A percentile compares a stretch with the other conserved stretches of the same genome.
phyloP scores from a whole-genome alignment of 2,329 filamentous ascomycete genomes.

The Alternaria ethzedia region DNA sequence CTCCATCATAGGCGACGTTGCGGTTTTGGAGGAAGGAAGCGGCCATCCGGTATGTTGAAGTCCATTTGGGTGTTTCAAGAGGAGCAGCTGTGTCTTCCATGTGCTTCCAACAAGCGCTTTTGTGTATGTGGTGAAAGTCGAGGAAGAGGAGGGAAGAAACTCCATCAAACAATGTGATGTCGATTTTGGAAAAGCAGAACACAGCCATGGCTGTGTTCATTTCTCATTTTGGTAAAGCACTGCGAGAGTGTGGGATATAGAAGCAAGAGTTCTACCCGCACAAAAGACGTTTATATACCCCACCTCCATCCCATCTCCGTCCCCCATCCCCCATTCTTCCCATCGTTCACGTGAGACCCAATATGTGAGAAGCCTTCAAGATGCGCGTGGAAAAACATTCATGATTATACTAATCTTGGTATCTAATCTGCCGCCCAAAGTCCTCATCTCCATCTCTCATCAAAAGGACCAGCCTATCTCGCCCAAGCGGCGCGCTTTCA shows the following conservation, averaged over 20 bases:
- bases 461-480: not conserved
- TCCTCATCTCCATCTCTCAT: not conserved
- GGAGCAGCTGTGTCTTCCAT: not conserved
- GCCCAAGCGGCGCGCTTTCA: not conserved
- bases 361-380: not conserved
- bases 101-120: not conserved
- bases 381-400: not conserved
- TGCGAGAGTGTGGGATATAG: not conserved
- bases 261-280: not conserved
- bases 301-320: not conserved
- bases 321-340: not conserved
- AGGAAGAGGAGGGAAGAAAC: not conserved
- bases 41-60: too few species aligned
- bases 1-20: rapidly evolving
- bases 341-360: not conserved
- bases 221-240: rapidly evolving
- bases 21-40: not conserved
- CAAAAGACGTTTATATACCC: not conserved
- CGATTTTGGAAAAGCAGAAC: not conserved
- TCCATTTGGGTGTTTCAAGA: too few species aligned
- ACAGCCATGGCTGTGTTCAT: not conserved
- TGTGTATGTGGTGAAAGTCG: not conserved
- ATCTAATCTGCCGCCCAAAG: not conserved
- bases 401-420: not conserved
- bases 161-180: too few species aligned